phyloP scores from a whole-genome alignment of 2,329 filamentous ascomycete genomes.

The Alternaria sp. region DNA sequence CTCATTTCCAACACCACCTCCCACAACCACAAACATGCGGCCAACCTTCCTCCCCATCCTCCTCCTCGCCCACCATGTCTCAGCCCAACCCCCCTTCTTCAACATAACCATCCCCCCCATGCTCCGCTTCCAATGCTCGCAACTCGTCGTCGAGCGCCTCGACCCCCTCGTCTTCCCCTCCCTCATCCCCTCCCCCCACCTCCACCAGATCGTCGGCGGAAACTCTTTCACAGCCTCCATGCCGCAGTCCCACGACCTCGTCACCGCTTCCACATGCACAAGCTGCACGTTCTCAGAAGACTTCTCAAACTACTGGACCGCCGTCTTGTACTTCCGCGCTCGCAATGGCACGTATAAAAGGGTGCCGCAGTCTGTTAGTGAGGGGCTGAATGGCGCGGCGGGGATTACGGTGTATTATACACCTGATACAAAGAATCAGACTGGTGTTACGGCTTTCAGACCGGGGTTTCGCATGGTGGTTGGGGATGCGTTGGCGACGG shows the following conservation, averaged over 20 bases:
- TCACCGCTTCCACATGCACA: constrained; percentile 47
- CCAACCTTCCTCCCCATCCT: background rate
- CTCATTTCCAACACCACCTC: background rate
- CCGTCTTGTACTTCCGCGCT: constrained; percentile 32
- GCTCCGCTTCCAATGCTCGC: constrained; percentile 35
- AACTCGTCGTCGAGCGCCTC: constrained; percentile 33
- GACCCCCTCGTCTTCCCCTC: constrained; percentile 34
- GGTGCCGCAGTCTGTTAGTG: constrained; percentile 26
- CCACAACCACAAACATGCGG: background rate
- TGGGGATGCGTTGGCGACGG: constrained; percentile 43
- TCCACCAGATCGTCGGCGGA: constrained; percentile 32
- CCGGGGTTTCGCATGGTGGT: constrained; percentile 57
- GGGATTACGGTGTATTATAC: constrained; percentile 42
- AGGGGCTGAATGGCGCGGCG: constrained; percentile 25
- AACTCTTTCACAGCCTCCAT: constrained; percentile 45
- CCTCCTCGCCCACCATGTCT: background rate
- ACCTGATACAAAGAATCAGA: constrained; percentile 17
- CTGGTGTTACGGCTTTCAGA: constrained; percentile 68
- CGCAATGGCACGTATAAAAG: constrained; percentile 40
- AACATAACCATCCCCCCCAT: constrained; percentile 4
- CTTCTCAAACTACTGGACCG: constrained; percentile 43
- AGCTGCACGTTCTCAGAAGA: constrained; percentile 37
- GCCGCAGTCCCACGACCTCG: constrained; percentile 32
- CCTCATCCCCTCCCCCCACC: constrained; percentile 29
- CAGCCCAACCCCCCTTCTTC: background rate